phyloP scores from a whole-genome alignment of 306 rosid genomes.

The Fragaria vesca region DNA sequence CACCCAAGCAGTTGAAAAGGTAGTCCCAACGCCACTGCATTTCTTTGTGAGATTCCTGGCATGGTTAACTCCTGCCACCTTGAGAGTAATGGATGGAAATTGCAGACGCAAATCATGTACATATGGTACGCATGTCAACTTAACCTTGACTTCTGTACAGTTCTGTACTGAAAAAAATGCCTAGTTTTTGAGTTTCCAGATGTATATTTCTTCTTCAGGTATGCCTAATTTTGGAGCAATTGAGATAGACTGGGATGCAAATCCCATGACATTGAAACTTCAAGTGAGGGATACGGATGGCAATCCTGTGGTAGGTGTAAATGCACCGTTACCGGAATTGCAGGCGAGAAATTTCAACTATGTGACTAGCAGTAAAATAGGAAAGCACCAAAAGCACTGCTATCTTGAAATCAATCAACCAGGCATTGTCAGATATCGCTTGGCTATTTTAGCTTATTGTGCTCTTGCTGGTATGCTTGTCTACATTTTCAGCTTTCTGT shows the following conservation, averaged over 20 bases:
- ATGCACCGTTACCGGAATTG: constrained; percentile 39
- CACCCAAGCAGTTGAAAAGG: constrained; percentile 70
- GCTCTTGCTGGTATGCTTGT: constrained; percentile 44
- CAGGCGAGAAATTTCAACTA: constrained; percentile 36
- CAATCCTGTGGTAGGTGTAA: constrained; percentile 36
- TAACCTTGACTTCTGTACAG: background rate
- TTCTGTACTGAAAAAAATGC: background rate
- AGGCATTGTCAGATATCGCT: constrained; percentile 64
- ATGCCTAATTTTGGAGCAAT: constrained; percentile 77
- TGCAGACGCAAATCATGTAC: constrained; percentile 69
- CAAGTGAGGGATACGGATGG: constrained; percentile 61
- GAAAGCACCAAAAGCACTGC: constrained; percentile 47
- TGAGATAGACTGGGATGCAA: constrained; percentile 69
- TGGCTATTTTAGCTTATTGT: constrained; percentile 43
- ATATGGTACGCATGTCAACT: constrained; percentile 51
- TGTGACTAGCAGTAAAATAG: constrained; percentile 22
- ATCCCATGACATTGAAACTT: constrained; percentile 48
- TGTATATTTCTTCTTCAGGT: constrained; percentile 45
- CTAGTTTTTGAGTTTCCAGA: constrained; percentile 20
- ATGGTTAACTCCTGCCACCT: constrained; percentile 63
- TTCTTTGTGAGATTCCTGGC: constrained; percentile 55
- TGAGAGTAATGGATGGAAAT: constrained; percentile 60
- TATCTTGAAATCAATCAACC: constrained; percentile 62
- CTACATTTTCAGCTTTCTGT: background rate
- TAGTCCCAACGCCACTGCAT: constrained; percentile 47